Evolutionary conservation across 805 yeast species (phyloP).

Genomic region (Candida nitratophila): DNA sequence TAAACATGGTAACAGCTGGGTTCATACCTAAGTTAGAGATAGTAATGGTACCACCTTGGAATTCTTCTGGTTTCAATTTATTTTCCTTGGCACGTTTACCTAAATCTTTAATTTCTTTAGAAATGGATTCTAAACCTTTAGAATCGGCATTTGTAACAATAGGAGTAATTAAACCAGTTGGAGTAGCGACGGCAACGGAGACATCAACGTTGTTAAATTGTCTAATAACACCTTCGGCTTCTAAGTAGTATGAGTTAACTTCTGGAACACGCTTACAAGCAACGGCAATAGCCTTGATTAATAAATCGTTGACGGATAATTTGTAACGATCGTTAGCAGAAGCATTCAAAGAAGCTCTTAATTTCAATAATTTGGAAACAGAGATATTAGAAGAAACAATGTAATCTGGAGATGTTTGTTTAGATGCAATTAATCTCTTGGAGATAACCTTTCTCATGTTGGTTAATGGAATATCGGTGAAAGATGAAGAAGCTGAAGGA

Average conservation of each 20-base stretch:
- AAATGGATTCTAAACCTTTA: slow-evolving; percentile 80
- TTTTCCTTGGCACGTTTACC: slow-evolving; percentile 95
- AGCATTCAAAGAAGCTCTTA: slow-evolving; percentile 84
- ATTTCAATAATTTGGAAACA: slow-evolving; percentile 83
- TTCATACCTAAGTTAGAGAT: slow-evolving; percentile 99
- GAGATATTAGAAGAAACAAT: slow-evolving; percentile 83
- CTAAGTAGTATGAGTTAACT: slow-evolving; percentile 92
- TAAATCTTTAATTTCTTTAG: slow-evolving; percentile 79
- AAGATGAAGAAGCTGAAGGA: slow-evolving; percentile 43
- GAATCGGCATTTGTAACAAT: slow-evolving; percentile 83
- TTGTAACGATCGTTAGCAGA: slow-evolving; percentile 81
- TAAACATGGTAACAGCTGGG: slow-evolving; percentile 84
- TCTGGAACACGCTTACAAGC: slow-evolving; percentile 90
- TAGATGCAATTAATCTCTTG: slow-evolving; percentile 77
- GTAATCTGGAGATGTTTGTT: slow-evolving; percentile 84
- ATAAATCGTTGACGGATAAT: slow-evolving; percentile 88
- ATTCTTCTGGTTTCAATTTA: slow-evolving; percentile 92
- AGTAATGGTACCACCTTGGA: slow-evolving; percentile 98
- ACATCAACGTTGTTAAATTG: slow-evolving; percentile 89
- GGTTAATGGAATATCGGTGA: slow-evolving; percentile 78
- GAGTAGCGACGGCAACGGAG: slow-evolving; percentile 98
- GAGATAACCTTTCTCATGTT: slow-evolving; percentile 94
- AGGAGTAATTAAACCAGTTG: slow-evolving; percentile 95
- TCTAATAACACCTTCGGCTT: slow-evolving; percentile 82
- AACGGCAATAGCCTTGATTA: slow-evolving; percentile 89